phyloP scores from a whole-genome alignment of 371 early-diverging fungal species.

The Sanchytrium tribonematis region DNA sequence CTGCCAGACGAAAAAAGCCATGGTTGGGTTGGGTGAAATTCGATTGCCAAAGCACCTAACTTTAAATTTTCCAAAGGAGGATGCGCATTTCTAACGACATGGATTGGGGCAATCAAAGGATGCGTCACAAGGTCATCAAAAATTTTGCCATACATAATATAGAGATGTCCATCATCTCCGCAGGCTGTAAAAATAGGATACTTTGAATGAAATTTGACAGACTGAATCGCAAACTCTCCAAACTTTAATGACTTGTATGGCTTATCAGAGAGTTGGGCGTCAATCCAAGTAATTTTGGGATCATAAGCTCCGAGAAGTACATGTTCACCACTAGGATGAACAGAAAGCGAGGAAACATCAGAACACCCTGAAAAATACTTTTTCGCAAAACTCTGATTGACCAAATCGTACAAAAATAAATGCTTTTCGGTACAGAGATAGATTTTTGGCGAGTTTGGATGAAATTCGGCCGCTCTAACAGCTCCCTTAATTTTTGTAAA shows the following conservation, averaged over 20 bases:
- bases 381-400: slow-evolving; percentile 47
- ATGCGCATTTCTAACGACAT: slow-evolving; percentile 37
- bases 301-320: slow-evolving; percentile 80
- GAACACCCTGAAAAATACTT: slow-evolving; percentile 49
- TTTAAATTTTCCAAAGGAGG: background rate
- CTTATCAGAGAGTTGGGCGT: slow-evolving; percentile 54
- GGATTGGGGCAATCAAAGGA: slow-evolving; percentile 89
- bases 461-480: slow-evolving; percentile 68
- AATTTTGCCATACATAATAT: slow-evolving; percentile 87
- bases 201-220: slow-evolving; percentile 50
- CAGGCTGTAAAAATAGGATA: slow-evolving; percentile 80
- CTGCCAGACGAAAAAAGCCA: slow-evolving; percentile 45
- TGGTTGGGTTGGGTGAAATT: slow-evolving; percentile 85
- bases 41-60: slow-evolving; percentile 35
- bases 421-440: slow-evolving; percentile 54
- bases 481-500: slow-evolving; percentile 58
- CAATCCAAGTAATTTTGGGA: slow-evolving; percentile 77
- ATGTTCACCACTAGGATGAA: slow-evolving; percentile 73
- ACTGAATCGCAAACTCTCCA: slow-evolving; percentile 62
- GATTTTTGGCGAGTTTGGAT: slow-evolving; percentile 46
- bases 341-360: slow-evolving; percentile 77
- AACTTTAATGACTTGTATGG: slow-evolving; percentile 72
- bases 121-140: slow-evolving; percentile 72
- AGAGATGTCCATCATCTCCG: slow-evolving; percentile 70
- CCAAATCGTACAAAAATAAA: slow-evolving; percentile 63